Base-by-base conservation (phyloP, 768 basidiomycete species). In the Mrakia blollopis region DNA sequence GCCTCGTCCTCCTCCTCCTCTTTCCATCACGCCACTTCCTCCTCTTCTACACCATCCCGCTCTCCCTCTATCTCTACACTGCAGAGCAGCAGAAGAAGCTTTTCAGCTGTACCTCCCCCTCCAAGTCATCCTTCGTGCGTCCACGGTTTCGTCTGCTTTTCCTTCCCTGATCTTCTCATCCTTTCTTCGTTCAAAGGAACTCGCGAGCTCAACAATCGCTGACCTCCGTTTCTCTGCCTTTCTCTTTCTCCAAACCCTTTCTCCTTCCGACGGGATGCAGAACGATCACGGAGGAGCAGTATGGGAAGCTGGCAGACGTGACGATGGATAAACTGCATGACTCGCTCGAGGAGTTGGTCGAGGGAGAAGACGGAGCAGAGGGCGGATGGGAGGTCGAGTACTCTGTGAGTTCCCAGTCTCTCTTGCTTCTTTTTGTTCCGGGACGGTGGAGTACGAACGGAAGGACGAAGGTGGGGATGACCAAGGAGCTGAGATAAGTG, bases 341-440 rank as follows among this genome's bases (percentile, higher is more conserved):
- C 74, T 87, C 86, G 3, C 84, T 96, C 39, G 94, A 97, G 81
- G 85, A 85, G 16, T 80, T 93, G 37, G 82, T 95, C 28, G 83
- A 85, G 32, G 79, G 80, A n/a, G 91, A 93, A 74, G 85, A 71
- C 14, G 76, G 87, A 10, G 88, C 85, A 18, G 86, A 88, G 73
- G 83, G 88, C 0, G 84, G 85, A 1, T 89, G 88, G 79, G 94
- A 97, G 83, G 91, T 97, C 28, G 94, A 96, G 83, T 96, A 96
- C 83, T 89, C 89, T 81, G 94, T 93, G 41, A 76, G 81, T 77
- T 39, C 11, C 13, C 8, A 11, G 39, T 39, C 50, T 57, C 32
- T 72, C 23, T 5, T 35, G 30, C 30, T 28, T 37, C 30, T 30
- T n/a, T n/a, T n/a, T n/a, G n/a, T n/a, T n/a, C n/a, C n/a, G n/a